Conservation (phyloP, 2,329 filamentous ascomycete genomes). For the Apiospora rasikravindrae region DNA sequence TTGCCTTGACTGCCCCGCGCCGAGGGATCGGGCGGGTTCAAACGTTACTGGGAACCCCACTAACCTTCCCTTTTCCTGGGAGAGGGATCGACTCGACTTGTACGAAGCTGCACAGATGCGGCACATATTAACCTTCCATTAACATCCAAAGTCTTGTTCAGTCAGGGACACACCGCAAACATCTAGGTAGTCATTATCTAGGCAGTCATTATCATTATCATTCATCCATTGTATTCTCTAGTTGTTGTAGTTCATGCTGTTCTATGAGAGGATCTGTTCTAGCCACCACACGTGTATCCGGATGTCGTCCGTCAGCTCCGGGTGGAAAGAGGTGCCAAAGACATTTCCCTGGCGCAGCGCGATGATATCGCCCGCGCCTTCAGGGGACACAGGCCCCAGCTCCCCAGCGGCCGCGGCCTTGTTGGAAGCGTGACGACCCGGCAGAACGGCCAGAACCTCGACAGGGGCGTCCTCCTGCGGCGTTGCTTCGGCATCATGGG, state of each 20-base stretch:
- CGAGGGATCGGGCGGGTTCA: no score
- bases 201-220: not conserved
- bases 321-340: conserved; percentile 94
- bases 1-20: no score
- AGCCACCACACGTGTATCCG: conserved; percentile 97
- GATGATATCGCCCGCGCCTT: conserved; percentile 75
- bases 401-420: conserved; percentile 44
- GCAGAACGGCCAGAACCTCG: conserved; percentile 58
- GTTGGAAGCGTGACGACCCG: conserved; percentile 45
- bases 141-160: not conserved
- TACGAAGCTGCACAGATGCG: not conserved
- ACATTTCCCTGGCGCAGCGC: conserved; percentile 91
- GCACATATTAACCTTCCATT: not conserved
- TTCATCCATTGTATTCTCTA: not conserved
- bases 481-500: conserved; percentile 34
- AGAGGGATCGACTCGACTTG: not conserved
- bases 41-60: not conserved
- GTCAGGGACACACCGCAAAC: not conserved
- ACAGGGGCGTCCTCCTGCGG: conserved; percentile 39
- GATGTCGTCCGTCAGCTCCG: conserved; percentile 85
- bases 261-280: conserved; percentile 16
- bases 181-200: not conserved
- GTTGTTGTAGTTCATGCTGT: not conserved
- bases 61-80: not conserved
- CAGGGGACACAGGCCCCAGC: conserved; percentile 31